Base-by-base conservation (phyloP, 768 basidiomycete species). In the Mycena leptocephala region DNA sequence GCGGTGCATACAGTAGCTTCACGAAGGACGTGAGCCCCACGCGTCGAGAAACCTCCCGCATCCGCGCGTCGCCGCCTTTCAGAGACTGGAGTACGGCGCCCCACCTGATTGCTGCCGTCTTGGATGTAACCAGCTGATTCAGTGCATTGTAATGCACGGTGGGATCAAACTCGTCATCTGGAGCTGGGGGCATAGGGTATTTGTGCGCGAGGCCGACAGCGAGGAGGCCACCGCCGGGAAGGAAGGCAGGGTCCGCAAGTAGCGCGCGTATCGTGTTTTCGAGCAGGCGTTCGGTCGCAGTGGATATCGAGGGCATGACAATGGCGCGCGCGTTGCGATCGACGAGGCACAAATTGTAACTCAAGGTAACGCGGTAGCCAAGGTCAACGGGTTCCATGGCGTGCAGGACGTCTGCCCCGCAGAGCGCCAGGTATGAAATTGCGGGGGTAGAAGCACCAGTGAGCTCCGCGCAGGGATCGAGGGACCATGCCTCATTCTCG, bases 311-410 rank as follows among this genome's bases (percentile, higher is more conserved):
- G 26, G 32, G 32, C 11, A 35, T 26, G 13, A 14, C 28, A 28
- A n/a, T n/a, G n/a, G 28, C 30, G 18, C 30, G 18, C 61, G 28
- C 32, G 33, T 28, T 32, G 26, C 18, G 35, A 48, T 78, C 72
- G 35, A 71, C 79, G 53, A 83, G 82, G 73, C 83, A 86, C 33
- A 88, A 85, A 74, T 87, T 87, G 80, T 87, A 88, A 0, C 86
- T 88, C 46, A 89, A 74, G 0, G 87, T 86, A 22, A 89, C 82
- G 1, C 87, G 83, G 75, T 86, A 77, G 0, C 88, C 88, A 11
- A 8, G 3, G 20, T 32, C 30, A 30, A 58, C 10, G 9, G 56
- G 56, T 7, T 30, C 32, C 56, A 22, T 33, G 30, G 20, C 22
- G 32, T 18, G 30, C 30, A 32, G 32, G 30, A 58, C 56, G 1